Percentiles rank a stretch among this genome's conserved stretches.
Conservation (phyloP, 352 stramenopile genomes). For the Phytophthora syringae region DNA sequence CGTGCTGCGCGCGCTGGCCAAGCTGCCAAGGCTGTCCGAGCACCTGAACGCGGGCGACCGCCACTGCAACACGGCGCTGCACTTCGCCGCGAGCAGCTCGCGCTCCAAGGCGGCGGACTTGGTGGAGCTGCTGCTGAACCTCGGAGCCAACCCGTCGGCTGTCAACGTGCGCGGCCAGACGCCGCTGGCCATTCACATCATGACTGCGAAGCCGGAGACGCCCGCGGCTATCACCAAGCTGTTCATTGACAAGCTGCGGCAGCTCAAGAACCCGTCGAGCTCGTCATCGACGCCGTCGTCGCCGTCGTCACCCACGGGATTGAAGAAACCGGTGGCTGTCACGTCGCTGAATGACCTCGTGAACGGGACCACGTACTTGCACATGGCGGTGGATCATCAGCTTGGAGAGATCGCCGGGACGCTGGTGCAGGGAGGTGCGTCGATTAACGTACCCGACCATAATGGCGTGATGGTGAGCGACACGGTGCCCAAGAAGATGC, state of each 20-base stretch:
- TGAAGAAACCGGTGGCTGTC: constrained; percentile 13
- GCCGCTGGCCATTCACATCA: constrained; percentile 84
- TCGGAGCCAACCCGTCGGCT: constrained; percentile 64
- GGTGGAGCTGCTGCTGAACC: constrained; percentile 70
- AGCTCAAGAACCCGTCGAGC: constrained; percentile 17
- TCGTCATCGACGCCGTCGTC: constrained; percentile 28
- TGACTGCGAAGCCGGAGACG: constrained; percentile 73
- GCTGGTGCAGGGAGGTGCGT: constrained; percentile 74
- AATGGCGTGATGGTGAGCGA: constrained; percentile 85
- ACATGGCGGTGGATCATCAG: constrained; percentile 80
- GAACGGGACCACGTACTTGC: constrained; percentile 84
- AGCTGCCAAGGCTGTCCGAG: constrained; percentile 71
- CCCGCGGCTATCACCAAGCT: constrained; percentile 53
- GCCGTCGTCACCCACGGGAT: constrained; percentile 24
- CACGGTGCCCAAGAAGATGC: constrained; percentile 73
- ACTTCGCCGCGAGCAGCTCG: constrained; percentile 77
- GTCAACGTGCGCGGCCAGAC: constrained; percentile 87
- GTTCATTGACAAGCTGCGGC: constrained; percentile 59
- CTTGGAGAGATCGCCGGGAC: constrained; percentile 70
- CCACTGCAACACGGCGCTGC: constrained; percentile 82
- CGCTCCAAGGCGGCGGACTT: constrained; percentile 65
- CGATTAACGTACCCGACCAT: constrained; percentile 85
- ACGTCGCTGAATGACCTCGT: constrained; percentile 68
- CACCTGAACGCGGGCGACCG: constrained; percentile 81
- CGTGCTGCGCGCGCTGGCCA: constrained; percentile 78